phyloP scores from a whole-genome alignment of 1,284 basidiomycete species.

The Pascua guehoae region DNA sequence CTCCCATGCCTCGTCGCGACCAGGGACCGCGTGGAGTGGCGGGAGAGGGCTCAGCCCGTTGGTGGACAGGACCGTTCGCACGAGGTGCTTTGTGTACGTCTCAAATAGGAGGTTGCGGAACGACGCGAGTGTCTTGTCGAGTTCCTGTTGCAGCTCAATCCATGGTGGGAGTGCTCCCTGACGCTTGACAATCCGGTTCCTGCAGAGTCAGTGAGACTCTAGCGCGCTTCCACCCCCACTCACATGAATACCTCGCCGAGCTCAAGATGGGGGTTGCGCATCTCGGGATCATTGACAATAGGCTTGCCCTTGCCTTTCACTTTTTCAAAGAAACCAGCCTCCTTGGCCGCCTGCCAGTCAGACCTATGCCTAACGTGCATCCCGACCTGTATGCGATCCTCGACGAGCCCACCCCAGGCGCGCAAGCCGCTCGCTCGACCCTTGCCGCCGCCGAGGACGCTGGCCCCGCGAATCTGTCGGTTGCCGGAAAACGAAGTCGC shows the following conservation, averaged over 20 bases:
- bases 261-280: conserved; percentile 74
- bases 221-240: not conserved
- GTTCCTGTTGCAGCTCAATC: conserved; percentile 74
- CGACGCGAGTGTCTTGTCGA: conserved; percentile 58
- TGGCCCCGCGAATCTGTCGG: conserved; percentile 51
- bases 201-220: conserved; percentile 7
- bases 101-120: conserved; percentile 62
- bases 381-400: conserved; percentile 66
- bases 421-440: conserved; percentile 55
- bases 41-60: conserved; percentile 47
- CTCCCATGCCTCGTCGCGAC: conserved; percentile 72
- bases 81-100: conserved; percentile 57
- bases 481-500: conserved; percentile 58
- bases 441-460: conserved; percentile 39
- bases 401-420: conserved; percentile 70
- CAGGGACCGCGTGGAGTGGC: conserved; percentile 53
- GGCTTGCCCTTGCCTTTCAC: conserved; percentile 74
- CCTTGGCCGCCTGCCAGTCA: conserved; percentile 31
- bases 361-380: not conserved
- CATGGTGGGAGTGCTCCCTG: conserved; percentile 85
- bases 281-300: conserved; percentile 59
- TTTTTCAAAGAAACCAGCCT: conserved; percentile 66
- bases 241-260: conserved; percentile 62
- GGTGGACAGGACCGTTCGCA: conserved; percentile 55
- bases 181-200: conserved; percentile 78